Evolutionary conservation across 352 stramenopile genomes (phyloP).

Genomic region (Globisporangium middletonii): DNA sequence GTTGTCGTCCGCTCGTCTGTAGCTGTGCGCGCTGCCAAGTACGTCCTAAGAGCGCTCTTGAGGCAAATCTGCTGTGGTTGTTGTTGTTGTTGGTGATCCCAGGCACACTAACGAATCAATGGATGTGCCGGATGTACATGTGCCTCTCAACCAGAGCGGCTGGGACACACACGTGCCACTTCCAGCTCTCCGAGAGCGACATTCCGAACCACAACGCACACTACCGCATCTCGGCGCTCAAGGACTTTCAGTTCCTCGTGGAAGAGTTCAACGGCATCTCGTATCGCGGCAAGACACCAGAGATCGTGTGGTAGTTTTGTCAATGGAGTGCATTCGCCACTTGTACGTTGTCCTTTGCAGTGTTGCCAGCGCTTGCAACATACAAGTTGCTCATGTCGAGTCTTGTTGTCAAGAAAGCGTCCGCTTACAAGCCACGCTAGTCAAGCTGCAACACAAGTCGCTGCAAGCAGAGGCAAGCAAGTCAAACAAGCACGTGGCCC

Average conservation of each 20-base stretch:
- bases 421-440: too few species aligned
- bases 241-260: slow-evolving; percentile 61
- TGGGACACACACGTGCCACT: slow-evolving; percentile 55
- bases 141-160: slow-evolving; percentile 25
- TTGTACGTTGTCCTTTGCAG: background rate
- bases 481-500: too few species aligned
- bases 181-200: slow-evolving; percentile 50
- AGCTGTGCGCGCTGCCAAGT: slow-evolving; percentile 65
- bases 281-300: slow-evolving; percentile 33
- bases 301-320: slow-evolving; percentile 13
- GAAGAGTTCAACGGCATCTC: slow-evolving; percentile 77
- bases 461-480: too few species aligned
- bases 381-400: too few species aligned
- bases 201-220: slow-evolving; percentile 75
- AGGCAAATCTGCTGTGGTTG: background rate
- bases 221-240: slow-evolving; percentile 52
- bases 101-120: background rate
- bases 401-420: too few species aligned
- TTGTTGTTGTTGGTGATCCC: background rate
- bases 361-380: background rate
- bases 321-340: background rate
- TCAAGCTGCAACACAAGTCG: too few species aligned
- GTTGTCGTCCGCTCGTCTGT: slow-evolving; percentile 46
- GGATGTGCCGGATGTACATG: background rate
- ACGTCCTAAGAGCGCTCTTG: slow-evolving; percentile 2